Percentiles rank a stretch among this genome's conserved stretches.
These are phyloP conservation scores for Pterocarpus macrocarpus DNA, from an alignment of 306 rosid species.

Conservation along the genomic window DNA sequence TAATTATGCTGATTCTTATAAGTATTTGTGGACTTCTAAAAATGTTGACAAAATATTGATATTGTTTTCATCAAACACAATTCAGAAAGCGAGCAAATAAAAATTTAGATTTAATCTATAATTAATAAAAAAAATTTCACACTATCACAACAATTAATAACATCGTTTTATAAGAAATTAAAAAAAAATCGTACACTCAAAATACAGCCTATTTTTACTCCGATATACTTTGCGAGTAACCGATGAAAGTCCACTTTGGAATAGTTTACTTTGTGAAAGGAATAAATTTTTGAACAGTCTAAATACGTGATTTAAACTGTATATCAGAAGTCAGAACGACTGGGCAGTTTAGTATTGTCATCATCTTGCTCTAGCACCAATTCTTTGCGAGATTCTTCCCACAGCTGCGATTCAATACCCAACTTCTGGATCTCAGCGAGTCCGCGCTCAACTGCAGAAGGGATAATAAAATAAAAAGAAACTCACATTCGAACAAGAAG, in stretches of 20 bases:
- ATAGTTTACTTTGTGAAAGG: background rate
- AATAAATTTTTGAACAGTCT: background rate
- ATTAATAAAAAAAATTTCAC: slow-evolving; percentile 22
- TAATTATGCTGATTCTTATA: too few species aligned
- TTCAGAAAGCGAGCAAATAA: background rate
- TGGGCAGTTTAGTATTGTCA: slow-evolving; percentile 38
- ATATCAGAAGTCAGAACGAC: slow-evolving; percentile 67
- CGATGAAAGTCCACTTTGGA: background rate
- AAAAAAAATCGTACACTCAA: slow-evolving; percentile 29
- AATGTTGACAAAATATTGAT: background rate
- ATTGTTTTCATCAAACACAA: slow-evolving; percentile 1
- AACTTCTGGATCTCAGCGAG: slow-evolving; percentile 75
- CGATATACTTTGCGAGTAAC: background rate
- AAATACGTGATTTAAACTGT: background rate
- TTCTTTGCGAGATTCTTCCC: slow-evolving; percentile 85
- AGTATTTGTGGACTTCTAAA: too few species aligned
- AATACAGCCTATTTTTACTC: slow-evolving; percentile 15
- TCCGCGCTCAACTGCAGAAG: slow-evolving; percentile 81
- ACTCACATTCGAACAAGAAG: background rate
- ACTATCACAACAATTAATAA: slow-evolving; percentile 23
- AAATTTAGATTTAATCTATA: slow-evolving; percentile 1
- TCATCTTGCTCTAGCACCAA: slow-evolving; percentile 58
- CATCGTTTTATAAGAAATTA: background rate
- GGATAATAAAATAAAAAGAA: slow-evolving; percentile 16
- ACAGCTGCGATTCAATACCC: slow-evolving; percentile 80